Conservation (phyloP, 176 grass and related monocot species). For the Cocos nucifera region DNA sequence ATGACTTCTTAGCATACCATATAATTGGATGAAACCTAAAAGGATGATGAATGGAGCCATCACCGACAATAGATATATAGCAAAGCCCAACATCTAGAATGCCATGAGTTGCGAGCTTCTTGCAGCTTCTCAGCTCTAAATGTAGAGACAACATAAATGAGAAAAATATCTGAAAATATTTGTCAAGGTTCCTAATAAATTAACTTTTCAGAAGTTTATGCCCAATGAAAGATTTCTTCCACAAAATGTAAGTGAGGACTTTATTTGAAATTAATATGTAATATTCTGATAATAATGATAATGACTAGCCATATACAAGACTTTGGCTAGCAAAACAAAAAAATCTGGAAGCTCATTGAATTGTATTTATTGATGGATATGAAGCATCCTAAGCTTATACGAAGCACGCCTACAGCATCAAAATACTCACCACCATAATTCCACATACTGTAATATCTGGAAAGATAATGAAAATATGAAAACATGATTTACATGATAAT, state of each 20-base stretch:
- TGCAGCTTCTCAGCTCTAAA: constrained; percentile 57
- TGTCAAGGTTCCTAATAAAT: constrained; percentile 27
- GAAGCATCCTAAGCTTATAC: constrained; percentile 81
- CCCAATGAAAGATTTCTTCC: too few relatives aligned
- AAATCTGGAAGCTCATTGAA: background rate
- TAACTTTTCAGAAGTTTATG: background rate
- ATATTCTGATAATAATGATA: background rate
- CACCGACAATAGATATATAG: constrained; percentile 47
- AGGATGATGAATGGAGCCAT: constrained; percentile 61
- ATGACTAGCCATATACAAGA: background rate
- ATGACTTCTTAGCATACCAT: constrained; percentile 35
- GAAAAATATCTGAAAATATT: constrained; percentile 64
- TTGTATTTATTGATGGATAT: constrained; percentile 34
- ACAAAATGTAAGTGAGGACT: too few relatives aligned
- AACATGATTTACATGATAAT: too few relatives aligned
- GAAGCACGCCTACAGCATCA: constrained; percentile 65
- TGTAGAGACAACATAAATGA: constrained; percentile 66
- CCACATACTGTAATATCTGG: constrained; percentile 64
- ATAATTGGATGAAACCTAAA: constrained; percentile 59
- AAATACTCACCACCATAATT: constrained; percentile 52
- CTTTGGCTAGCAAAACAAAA: background rate
- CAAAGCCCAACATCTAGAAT: too few relatives aligned
- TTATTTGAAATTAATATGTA: background rate
- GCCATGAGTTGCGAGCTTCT: constrained; percentile 59
- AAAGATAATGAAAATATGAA: background rate